Evolutionary conservation across 441 rosid genomes (phyloP).

Genomic region (Gossypium schwendimanii): DNA sequence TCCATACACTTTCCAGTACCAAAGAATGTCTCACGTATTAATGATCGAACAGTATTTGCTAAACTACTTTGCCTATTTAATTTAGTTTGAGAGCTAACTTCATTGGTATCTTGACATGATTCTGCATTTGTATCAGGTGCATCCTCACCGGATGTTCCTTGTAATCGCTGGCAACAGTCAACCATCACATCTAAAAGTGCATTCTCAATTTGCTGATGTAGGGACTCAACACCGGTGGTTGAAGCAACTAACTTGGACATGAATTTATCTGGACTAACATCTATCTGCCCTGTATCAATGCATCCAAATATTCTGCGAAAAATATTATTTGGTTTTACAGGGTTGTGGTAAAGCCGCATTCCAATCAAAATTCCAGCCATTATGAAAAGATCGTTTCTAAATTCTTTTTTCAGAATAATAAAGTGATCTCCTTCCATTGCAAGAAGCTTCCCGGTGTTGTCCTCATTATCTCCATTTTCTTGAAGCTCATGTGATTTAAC

Average conservation of each 20-base stretch:
- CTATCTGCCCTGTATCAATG: slow-evolving; percentile 58
- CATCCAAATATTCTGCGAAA: slow-evolving; percentile 68
- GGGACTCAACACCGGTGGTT: slow-evolving; percentile 84
- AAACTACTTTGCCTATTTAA: slow-evolving; percentile 58
- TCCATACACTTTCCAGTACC: slow-evolving; percentile 44
- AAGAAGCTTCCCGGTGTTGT: slow-evolving; percentile 73
- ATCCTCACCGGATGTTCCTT: slow-evolving; percentile 53
- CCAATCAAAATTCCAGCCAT: slow-evolving; percentile 91
- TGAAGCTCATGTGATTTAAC: too few relatives aligned
- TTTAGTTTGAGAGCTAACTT: slow-evolving; percentile 50
- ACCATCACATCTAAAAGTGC: slow-evolving; percentile 95
- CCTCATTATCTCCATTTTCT: slow-evolving; percentile 43
- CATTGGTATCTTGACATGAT: slow-evolving; percentile 48
- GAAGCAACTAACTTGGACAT: slow-evolving; percentile 82
- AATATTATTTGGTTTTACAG: slow-evolving; percentile 85
- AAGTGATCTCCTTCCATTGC: slow-evolving; percentile 88
- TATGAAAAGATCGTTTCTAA: slow-evolving; percentile 94
- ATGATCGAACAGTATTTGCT: slow-evolving; percentile 45
- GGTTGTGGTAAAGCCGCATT: slow-evolving; percentile 89
- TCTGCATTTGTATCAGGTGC: slow-evolving; percentile 48
- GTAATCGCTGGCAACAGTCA: slow-evolving; percentile 92
- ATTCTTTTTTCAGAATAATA: slow-evolving; percentile 83
- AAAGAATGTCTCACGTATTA: slow-evolving; percentile 50
- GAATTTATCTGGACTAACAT: slow-evolving; percentile 57
- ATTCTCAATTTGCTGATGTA: slow-evolving; percentile 93